Base-by-base conservation (phyloP, 2,329 filamentous ascomycete genomes). In the Sporothrix schenckii region DNA sequence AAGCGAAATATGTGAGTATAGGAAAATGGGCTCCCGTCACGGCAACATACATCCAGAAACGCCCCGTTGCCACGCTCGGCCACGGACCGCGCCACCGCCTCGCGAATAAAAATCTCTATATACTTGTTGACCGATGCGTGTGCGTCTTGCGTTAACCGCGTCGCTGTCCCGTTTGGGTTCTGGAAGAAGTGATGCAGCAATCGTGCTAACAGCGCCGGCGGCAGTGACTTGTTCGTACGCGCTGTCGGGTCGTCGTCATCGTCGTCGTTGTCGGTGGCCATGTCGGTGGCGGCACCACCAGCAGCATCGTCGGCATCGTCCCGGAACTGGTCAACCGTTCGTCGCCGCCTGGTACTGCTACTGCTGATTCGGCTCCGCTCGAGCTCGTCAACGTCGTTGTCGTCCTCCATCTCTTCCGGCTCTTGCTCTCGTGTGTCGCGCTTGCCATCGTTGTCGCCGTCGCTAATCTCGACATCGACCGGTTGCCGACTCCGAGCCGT, bases 41-140 rank as follows among this genome's bases (percentile, higher is more conserved):
- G 16, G 49, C 21, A 19, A 65, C 86, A 80, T 74, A 93, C 90
- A 87, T 95, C 92, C 49, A 94, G 78, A 77, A 94, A 93, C 4
- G 87, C 89, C 71, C 87, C 84, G 19, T 70, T 72, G 44, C 83
- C 83, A 77, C 90, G 89, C 82, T 92, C 91, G 71, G 89, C 88
- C 11, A 89, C 87, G 52, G 92, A 89, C 77, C 94, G 82, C 19
- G 93, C 92, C 77, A 98, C 89, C 0, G 93, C 92, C 81, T 98
- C 94, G 72, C 91, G 86, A 68, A 97, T 91, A 80, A 97, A 98
- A 0, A 94, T 88, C 79, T 97, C 93, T 80, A 97, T 86, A 78
- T 98, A 98, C 80, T 91, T 93, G 16, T 89, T 91, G 71, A 94
- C 86, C 1, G 93, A 87, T 7, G 83, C 85, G 78, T 94, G 92